A percentile compares a stretch with the other conserved stretches of the same genome.
Evolutionary conservation across 805 yeast genomes (phyloP).

Genomic region (Sugiyamaella smithiae): DNA sequence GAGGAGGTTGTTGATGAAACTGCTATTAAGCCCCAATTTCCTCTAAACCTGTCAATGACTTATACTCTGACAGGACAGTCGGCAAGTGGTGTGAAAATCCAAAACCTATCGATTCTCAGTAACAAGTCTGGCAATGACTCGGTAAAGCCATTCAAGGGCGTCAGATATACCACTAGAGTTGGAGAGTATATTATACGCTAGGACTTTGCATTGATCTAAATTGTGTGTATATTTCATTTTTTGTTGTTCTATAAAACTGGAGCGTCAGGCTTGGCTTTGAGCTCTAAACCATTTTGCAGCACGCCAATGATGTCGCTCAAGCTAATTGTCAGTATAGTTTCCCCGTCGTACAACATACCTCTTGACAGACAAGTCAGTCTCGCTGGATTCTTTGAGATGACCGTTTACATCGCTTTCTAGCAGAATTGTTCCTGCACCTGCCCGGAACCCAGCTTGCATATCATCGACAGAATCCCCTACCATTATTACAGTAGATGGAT

Average conservation of each 20-base stretch:
- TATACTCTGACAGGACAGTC: conserved; percentile 65
- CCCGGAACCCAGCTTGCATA: conserved; percentile 59
- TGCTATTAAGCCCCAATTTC: conserved; percentile 32
- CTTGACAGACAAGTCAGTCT: conserved; percentile 39
- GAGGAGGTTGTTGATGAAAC: conserved; percentile 19
- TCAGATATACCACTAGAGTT: conserved; percentile 68
- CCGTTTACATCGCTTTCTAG: conserved; percentile 52
- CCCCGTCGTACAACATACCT: conserved; percentile 19
- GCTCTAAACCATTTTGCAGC: conserved; percentile 37
- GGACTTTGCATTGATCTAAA: not conserved
- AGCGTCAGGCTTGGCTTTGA: conserved; percentile 13
- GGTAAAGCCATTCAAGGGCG: conserved; percentile 86
- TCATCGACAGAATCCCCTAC: conserved; percentile 75
- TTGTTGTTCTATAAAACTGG: not conserved
- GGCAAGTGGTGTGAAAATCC: conserved; percentile 74
- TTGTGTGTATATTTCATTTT: not conserved
- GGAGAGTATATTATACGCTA: conserved; percentile 55
- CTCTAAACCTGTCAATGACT: conserved; percentile 46
- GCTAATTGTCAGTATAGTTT: conserved; percentile 22
- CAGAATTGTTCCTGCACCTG: conserved; percentile 59
- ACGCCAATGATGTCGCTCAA: conserved; percentile 39
- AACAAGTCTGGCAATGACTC: conserved; percentile 56
- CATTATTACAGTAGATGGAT: conserved; percentile 54
- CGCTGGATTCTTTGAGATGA: conserved; percentile 39
- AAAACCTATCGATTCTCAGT: conserved; percentile 55